Conservation (phyloP, 108 stramenopile species). For the Pseudonitzschia multiseries region DNA sequence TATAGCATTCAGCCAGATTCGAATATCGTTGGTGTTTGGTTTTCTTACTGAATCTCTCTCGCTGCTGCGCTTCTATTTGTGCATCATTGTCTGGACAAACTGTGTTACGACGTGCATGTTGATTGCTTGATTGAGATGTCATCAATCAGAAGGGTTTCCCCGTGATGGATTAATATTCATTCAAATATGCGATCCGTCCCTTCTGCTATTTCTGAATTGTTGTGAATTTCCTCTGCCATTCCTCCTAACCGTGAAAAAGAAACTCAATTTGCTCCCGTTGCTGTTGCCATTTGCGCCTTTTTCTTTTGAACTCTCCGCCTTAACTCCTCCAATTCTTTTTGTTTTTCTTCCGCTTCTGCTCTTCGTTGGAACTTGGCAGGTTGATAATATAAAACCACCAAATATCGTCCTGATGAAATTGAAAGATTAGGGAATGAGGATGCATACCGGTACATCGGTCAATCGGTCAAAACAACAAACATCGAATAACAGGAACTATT, state of each 20-base stretch:
- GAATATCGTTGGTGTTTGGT: no score
- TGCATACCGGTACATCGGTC: not conserved
- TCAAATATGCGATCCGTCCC: not conserved
- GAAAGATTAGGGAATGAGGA: not conserved
- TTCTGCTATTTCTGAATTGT: not conserved
- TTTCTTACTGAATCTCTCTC: no score
- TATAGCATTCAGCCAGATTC: no score
- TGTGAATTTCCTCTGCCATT: not conserved
- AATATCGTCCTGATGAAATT: not conserved
- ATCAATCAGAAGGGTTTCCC: no score
- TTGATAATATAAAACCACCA: constrained; percentile 88
- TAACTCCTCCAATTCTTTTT: constrained; percentile 93
- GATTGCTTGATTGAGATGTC: no score
- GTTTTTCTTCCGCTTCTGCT: constrained; percentile 75
- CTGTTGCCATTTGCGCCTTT: constrained; percentile 48
- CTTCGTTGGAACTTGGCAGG: constrained; percentile 75
- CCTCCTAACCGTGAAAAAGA: not conserved
- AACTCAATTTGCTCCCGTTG: constrained; percentile 16
- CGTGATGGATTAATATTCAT: no score
- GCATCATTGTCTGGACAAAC: no score
- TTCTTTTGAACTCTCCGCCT: constrained; percentile 67
- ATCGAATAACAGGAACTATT: not conserved
- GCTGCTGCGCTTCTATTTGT: no score
- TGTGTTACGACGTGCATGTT: no score
- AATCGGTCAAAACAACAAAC: not conserved